These are phyloP conservation scores for Aspergillus eucalypticola DNA, from an alignment of 2,329 filamentous ascomycete species.

Conservation along the genomic window DNA sequence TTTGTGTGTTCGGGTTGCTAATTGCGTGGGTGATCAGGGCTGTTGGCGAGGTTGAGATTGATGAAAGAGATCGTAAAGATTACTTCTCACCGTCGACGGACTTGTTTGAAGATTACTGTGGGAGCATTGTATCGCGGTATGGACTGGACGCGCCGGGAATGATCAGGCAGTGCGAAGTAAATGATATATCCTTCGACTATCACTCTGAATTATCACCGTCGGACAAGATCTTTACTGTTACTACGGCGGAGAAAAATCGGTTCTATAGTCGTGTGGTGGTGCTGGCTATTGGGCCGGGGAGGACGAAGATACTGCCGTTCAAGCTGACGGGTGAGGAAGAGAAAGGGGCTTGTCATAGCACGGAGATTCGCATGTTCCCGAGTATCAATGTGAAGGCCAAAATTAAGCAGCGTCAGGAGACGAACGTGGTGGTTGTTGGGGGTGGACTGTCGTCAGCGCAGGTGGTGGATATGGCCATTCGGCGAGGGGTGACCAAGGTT, in stretches of 20 bases:
- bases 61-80: slow-evolving; percentile 67
- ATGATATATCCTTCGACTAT: slow-evolving; percentile 62
- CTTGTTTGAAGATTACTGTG: slow-evolving; percentile 65
- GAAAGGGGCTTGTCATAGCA: slow-evolving; percentile 62
- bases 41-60: slow-evolving; percentile 53
- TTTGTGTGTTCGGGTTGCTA: neutral
- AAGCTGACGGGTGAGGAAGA: slow-evolving; percentile 43
- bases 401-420: slow-evolving; percentile 53
- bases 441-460: slow-evolving; percentile 78
- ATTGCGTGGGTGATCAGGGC: slow-evolving; percentile 19
- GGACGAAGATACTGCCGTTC: slow-evolving; percentile 54
- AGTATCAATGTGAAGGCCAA: slow-evolving; percentile 54
- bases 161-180: slow-evolving; percentile 61
- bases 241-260: slow-evolving; percentile 52
- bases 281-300: slow-evolving; percentile 69
- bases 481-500: slow-evolving; percentile 65
- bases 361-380: slow-evolving; percentile 63
- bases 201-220: slow-evolving; percentile 45
- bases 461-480: slow-evolving; percentile 66
- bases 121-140: slow-evolving; percentile 60
- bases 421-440: slow-evolving; percentile 69
- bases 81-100: slow-evolving; percentile 66
- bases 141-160: slow-evolving; percentile 53
- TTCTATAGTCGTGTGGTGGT: slow-evolving; percentile 66
- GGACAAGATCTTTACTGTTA: slow-evolving; percentile 65